phyloP scores from a whole-genome alignment of 345 rosid species.

The Nasturtium officinale region DNA sequence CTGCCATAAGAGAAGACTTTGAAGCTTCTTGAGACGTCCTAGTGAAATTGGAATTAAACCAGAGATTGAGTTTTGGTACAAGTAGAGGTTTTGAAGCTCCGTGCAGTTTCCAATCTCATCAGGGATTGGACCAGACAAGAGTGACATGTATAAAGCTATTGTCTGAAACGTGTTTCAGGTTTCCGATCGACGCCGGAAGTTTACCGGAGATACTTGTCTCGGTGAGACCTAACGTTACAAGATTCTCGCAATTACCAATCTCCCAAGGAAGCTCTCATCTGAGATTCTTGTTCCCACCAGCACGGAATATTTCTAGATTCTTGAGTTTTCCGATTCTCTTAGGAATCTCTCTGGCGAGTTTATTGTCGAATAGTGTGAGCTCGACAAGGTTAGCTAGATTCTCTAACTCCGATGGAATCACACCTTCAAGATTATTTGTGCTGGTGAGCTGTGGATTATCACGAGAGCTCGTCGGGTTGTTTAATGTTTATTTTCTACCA shows the following conservation, averaged over 20 bases:
- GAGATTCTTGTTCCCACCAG: slow-evolving; percentile 88
- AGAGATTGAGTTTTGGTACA: slow-evolving; percentile 87
- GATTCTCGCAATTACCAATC: slow-evolving; percentile 81
- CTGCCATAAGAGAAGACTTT: slow-evolving; percentile 84
- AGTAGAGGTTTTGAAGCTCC: slow-evolving; percentile 79
- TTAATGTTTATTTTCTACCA: too few species aligned
- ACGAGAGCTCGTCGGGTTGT: too few species aligned
- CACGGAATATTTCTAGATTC: slow-evolving; percentile 62
- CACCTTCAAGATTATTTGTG: slow-evolving; percentile 77
- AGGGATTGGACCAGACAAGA: slow-evolving; percentile 77
- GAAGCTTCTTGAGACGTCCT: slow-evolving; percentile 79
- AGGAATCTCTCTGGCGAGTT: slow-evolving; percentile 74
- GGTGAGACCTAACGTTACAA: slow-evolving; percentile 84
- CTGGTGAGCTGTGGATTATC: too few species aligned
- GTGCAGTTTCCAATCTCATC: slow-evolving; percentile 81
- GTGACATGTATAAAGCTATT: slow-evolving; percentile 73
- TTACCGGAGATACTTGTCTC: slow-evolving; percentile 91
- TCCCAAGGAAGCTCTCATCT: slow-evolving; percentile 85
- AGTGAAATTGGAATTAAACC: slow-evolving; percentile 67
- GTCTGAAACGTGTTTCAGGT: slow-evolving; percentile 73
- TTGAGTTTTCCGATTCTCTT: slow-evolving; percentile 65
- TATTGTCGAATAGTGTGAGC: slow-evolving; percentile 77
- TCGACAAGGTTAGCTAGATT: slow-evolving; percentile 59
- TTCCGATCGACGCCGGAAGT: slow-evolving; percentile 74
- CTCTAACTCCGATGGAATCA: slow-evolving; percentile 67